Conservation (phyloP, 305 asterid species). For the Caryopteris hybrid region DNA sequence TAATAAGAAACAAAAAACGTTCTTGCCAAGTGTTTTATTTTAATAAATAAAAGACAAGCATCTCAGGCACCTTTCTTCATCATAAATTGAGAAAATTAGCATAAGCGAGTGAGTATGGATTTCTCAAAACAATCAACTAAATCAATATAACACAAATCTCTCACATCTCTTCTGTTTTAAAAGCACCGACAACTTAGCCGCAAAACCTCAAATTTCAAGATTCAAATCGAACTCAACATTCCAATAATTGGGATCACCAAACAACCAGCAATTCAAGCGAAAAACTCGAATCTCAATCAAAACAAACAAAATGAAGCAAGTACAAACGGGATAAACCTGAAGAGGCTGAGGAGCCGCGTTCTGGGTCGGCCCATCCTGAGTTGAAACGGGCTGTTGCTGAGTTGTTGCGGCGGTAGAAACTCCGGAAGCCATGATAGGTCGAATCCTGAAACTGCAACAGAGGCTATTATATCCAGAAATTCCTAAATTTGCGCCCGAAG, state of each 20-base stretch:
- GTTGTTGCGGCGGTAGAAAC: slow-evolving; percentile 37
- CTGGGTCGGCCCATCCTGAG: too few species aligned
- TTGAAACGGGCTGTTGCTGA: slow-evolving; percentile 32
- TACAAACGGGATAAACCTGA: slow-evolving; percentile 39
- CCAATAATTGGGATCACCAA: slow-evolving; percentile 7
- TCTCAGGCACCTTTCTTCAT: neutral
- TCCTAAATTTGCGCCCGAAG: neutral
- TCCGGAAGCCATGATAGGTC: slow-evolving; percentile 48
- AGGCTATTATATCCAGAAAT: neutral
- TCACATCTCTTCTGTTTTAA: neutral
- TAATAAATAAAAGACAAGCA: neutral
- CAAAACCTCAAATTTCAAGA: neutral
- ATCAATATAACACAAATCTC: too few species aligned
- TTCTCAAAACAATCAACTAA: neutral
- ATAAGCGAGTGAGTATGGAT: neutral
- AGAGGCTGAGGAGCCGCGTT: slow-evolving; percentile 40
- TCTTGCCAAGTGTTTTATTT: neutral
- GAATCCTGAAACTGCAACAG: slow-evolving; percentile 4
- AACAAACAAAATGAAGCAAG: neutral
- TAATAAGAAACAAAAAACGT: neutral
- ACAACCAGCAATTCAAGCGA: neutral
- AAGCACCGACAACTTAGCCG: neutral
- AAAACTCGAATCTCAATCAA: slow-evolving; percentile 10
- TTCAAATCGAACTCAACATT: slow-evolving; percentile 1
- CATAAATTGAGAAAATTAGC: neutral